Base-by-base conservation (phyloP, 805 yeast genomes). In the Candida silvicultrix region DNA sequence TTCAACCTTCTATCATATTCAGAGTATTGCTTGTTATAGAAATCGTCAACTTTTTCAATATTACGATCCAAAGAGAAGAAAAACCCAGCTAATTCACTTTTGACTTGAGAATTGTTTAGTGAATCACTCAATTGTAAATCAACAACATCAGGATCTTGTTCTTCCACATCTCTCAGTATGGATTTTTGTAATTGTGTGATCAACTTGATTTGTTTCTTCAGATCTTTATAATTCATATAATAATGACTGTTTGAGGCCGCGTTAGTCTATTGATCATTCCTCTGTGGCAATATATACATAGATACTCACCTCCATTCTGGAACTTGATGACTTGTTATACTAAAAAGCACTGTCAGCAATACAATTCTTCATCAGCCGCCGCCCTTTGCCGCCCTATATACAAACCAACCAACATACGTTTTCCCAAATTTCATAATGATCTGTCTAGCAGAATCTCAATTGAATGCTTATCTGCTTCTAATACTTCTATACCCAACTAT, bases 221-320 rank as follows among this genome's bases (percentile, higher is more conserved):
- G 72, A 42, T 75, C 79, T 63, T 89, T 92, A 67, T 92, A 92
- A 67, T 88, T 85, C 73, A 92, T 77, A 59, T 92, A 92, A 57
- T 75, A 76, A 47, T 78, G 77, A 42, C 75, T 65, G 44, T 32
- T 18, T 7, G n/a, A 7, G 20, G 11, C 4, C 12, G 20, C 39
- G 18, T 15, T 23, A 7, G 31, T 21, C 12, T 34, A 29, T 29
- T 10, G 32, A 7, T 29, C n/a, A 11, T 15, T 11, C 12, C n/a
- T 25, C n/a, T 21, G 18, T n/a, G 38, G 11, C 28, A 34, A 22
- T 40, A 12, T 21, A 11, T n/a, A 10, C 28, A 19, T 10, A 5
- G 12, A 20, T 29, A 53, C 65, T 36, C 46, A 63, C 67, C 80
- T 73, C 98, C 98, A 92, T 66, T 89, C 96, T 4, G 97, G 97